A percentile compares a stretch with the other conserved stretches of the same genome.
Evolutionary conservation across 352 stramenopile species (phyloP).

Genomic region (Paralagenidium karlingii): DNA sequence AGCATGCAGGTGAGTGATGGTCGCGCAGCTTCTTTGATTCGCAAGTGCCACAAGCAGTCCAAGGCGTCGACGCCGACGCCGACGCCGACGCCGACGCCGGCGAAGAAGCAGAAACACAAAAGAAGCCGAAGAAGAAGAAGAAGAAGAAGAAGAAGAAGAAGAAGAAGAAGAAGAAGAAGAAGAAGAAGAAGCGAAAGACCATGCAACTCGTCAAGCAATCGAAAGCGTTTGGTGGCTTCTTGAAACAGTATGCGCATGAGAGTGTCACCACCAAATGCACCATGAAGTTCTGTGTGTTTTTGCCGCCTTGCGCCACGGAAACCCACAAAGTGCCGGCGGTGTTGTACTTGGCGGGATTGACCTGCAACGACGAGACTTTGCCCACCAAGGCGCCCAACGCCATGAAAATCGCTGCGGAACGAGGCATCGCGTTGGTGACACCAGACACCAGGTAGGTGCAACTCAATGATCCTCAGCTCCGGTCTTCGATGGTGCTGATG

Average conservation of each 20-base stretch:
- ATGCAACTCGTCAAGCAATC: conserved; percentile 72
- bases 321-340: conserved; percentile 72
- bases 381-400: conserved; percentile 91
- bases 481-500: no score
- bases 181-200: no score
- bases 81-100: no score
- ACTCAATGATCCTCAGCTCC: no score
- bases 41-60: no score
- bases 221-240: conserved; percentile 56
- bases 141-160: no score
- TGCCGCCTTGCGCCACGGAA: conserved; percentile 53
- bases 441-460: conserved; percentile 82
- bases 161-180: no score
- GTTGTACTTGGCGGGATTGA: conserved; percentile 95
- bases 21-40: no score
- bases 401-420: conserved; percentile 78
- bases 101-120: no score
- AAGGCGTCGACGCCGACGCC: no score
- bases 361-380: conserved; percentile 93
- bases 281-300: conserved; percentile 89
- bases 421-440: conserved; percentile 91
- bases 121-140: no score
- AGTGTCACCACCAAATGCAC: conserved; percentile 63
- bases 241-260: conserved; percentile 82
- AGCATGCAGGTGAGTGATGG: no score